A percentile compares a stretch with the other conserved stretches of the same genome.
These are phyloP conservation scores for Hyphopichia wangnamkhiaoensis DNA, from an alignment of 1,139 yeast genomes.

Conservation along the genomic window DNA sequence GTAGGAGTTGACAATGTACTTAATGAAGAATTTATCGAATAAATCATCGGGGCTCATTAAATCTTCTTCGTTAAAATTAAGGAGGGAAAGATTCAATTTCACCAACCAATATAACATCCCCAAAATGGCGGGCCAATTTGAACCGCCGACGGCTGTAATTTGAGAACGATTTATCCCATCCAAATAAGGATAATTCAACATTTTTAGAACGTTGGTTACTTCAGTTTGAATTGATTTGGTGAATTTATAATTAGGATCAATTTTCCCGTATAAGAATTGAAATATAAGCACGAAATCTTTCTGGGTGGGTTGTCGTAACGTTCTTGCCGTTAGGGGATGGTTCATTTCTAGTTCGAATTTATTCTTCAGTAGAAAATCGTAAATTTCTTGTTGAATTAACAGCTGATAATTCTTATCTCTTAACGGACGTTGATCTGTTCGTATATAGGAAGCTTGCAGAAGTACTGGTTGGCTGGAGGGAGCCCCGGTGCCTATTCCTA, in stretches of 20 bases:
- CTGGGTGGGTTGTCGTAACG: constrained; percentile 80
- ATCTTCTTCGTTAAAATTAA: constrained; percentile 33
- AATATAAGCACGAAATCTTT: constrained; percentile 79
- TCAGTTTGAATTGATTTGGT: constrained; percentile 73
- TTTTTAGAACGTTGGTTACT: constrained; percentile 65
- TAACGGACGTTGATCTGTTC: constrained; percentile 70
- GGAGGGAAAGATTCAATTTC: constrained; percentile 52
- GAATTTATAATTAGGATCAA: constrained; percentile 81
- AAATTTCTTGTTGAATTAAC: constrained; percentile 64
- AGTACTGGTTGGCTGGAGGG: constrained; percentile 7
- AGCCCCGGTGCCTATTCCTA: background rate
- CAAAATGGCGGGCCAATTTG: constrained; percentile 81
- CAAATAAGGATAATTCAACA: constrained; percentile 74
- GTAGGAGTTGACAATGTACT: constrained; percentile 68
- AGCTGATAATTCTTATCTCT: constrained; percentile 70
- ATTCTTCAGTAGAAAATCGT: constrained; percentile 61
- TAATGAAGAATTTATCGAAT: constrained; percentile 62
- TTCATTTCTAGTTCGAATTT: constrained; percentile 75
- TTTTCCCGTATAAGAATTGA: constrained; percentile 71
- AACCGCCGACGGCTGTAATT: constrained; percentile 90
- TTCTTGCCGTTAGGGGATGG: constrained; percentile 65
- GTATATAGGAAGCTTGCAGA: constrained; percentile 12
- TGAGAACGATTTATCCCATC: constrained; percentile 81
- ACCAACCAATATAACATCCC: constrained; percentile 85
- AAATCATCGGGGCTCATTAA: constrained; percentile 40